Percentiles rank a stretch among this genome's conserved stretches.
Conservation (phyloP, 345 rosid genomes). For the Fremontodendron californicum region DNA sequence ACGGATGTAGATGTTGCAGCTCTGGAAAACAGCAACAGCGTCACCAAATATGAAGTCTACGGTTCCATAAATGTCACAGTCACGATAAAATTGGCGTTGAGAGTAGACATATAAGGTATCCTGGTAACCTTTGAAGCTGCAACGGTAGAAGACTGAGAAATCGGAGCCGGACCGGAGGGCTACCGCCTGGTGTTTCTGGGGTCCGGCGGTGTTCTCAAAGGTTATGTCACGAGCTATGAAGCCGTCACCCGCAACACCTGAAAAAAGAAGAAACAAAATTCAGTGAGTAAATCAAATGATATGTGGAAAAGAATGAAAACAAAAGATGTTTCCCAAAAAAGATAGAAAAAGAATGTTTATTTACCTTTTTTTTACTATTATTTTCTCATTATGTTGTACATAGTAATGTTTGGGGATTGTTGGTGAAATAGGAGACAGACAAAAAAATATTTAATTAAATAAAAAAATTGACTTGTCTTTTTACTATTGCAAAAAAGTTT, state of each 20-base stretch:
- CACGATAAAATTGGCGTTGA: slow-evolving; percentile 74
- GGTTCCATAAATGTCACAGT: slow-evolving; percentile 73
- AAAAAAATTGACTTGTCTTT: background rate
- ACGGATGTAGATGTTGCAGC: slow-evolving; percentile 57
- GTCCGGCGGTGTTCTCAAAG: slow-evolving; percentile 88
- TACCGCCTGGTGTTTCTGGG: slow-evolving; percentile 76
- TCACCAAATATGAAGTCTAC: slow-evolving; percentile 81
- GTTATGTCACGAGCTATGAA: slow-evolving; percentile 79
- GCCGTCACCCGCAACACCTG: slow-evolving; percentile 64
- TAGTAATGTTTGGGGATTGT: background rate
- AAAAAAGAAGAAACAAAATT: background rate
- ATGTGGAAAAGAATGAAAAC: background rate
- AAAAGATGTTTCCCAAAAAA: background rate
- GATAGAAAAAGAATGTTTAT: background rate
- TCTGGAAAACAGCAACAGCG: slow-evolving; percentile 55
- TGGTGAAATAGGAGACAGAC: background rate
- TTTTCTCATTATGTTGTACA: background rate
- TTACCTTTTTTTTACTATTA: background rate
- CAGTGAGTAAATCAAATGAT: background rate
- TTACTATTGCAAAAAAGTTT: background rate
- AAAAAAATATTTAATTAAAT: background rate
- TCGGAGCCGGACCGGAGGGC: slow-evolving; percentile 84
- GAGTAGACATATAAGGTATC: slow-evolving; percentile 83
- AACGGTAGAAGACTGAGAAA: slow-evolving; percentile 64
- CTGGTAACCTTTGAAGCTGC: slow-evolving; percentile 88